These are phyloP conservation scores for Myxozyma melibiosi DNA, from an alignment of 805 yeast species.

Conservation along the genomic window DNA sequence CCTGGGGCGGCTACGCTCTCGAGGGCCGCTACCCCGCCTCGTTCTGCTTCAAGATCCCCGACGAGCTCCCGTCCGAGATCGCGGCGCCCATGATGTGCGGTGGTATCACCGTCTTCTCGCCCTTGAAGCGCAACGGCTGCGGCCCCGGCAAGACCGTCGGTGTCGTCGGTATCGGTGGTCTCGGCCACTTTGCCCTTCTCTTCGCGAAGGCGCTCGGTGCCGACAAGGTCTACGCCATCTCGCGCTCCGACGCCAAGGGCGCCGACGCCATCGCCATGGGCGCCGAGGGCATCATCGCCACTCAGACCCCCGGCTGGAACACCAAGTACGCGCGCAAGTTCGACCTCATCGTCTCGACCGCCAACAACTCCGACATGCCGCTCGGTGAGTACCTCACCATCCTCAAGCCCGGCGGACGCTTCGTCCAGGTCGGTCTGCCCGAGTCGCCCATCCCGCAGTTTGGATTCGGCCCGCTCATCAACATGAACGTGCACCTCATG, in stretches of 20 bases:
- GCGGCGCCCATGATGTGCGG: conserved; percentile 81
- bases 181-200: conserved; percentile 65
- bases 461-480: conserved; percentile 32
- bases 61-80: conserved; percentile 50
- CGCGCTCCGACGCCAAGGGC: conserved; percentile 54
- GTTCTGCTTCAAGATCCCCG: conserved; percentile 67
- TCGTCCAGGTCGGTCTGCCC: conserved; percentile 71
- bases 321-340: conserved; percentile 42
- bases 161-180: conserved; percentile 66
- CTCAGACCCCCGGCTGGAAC: conserved; percentile 47
- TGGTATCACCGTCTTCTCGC: conserved; percentile 72
- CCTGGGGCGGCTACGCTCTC: conserved; percentile 66
- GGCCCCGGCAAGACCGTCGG: conserved; percentile 59
- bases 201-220: conserved; percentile 66
- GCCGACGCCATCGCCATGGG: conserved; percentile 58
- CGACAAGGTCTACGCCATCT: conserved; percentile 56
- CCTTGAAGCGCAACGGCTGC: conserved; percentile 53
- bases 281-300: conserved; percentile 57
- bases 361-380: conserved; percentile 48
- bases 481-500: conserved; percentile 37
- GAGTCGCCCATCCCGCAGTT: conserved; percentile 35
- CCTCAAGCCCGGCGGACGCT: conserved; percentile 60
- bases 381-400: conserved; percentile 50
- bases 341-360: conserved; percentile 58
- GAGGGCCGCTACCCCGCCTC: conserved; percentile 61